Evolutionary conservation across 768 basidiomycete species (phyloP).

Genomic region (Auricularia heimuer): DNA sequence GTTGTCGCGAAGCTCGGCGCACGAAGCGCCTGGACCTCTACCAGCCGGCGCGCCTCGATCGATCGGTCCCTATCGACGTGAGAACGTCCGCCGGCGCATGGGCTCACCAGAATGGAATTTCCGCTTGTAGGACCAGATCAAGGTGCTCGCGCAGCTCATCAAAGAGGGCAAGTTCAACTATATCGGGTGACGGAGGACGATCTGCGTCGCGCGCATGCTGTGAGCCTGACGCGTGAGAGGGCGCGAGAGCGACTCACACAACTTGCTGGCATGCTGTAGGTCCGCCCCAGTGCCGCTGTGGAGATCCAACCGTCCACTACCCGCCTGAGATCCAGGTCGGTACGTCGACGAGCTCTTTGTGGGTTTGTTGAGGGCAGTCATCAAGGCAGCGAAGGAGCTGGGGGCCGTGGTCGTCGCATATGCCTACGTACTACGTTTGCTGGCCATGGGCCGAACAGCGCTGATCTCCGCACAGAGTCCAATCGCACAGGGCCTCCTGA

Average conservation of each 20-base stretch:
- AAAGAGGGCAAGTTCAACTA: constrained; percentile 49
- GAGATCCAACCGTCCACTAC: constrained; percentile 58
- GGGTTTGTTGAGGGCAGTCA: neutral
- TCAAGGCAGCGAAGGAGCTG: too few species aligned
- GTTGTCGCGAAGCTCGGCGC: constrained; percentile 34
- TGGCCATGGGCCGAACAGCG: too few species aligned
- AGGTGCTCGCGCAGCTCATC: constrained; percentile 32
- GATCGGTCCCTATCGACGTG: constrained; percentile 34
- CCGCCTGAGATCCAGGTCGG: constrained; percentile 40
- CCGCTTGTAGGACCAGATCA: constrained; percentile 10
- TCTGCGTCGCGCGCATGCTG: constrained; percentile 30
- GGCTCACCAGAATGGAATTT: neutral
- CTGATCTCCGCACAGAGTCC: constrained; percentile 26
- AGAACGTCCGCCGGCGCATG: neutral
- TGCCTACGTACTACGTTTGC: constrained; percentile 27
- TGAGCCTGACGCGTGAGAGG: constrained; percentile 15
- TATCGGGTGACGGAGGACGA: constrained; percentile 42
- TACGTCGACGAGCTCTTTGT: constrained; percentile 4
- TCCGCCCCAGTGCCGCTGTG: constrained; percentile 46
- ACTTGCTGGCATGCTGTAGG: constrained; percentile 1
- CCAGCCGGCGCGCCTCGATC: constrained; percentile 41
- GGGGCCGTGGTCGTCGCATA: constrained; percentile 50
- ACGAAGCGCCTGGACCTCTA: constrained; percentile 46
- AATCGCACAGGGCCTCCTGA: constrained; percentile 43
- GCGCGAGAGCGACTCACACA: neutral